A percentile compares a stretch with the other conserved stretches of the same genome.
Conservation (phyloP, 164 flowering plant genomes). For the Aristolochia contorta region DNA sequence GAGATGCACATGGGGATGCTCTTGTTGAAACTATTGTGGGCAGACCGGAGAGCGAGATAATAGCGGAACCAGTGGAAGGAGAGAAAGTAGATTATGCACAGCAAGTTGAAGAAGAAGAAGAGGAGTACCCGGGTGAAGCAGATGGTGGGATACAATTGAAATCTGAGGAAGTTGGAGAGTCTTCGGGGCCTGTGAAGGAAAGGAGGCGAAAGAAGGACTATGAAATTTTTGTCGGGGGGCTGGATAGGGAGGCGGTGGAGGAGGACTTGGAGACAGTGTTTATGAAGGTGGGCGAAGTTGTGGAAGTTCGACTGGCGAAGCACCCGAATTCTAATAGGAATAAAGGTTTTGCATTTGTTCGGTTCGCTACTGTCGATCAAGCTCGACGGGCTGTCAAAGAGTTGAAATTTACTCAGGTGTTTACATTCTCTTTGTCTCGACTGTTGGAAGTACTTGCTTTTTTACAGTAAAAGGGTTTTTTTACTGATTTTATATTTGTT, state of each 20-base stretch:
- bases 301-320: constrained; percentile 19
- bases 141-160: not conserved
- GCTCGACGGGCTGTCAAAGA: constrained; percentile 15
- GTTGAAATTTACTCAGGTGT: constrained; percentile 13
- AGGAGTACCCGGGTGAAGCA: constrained; percentile 5
- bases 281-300: constrained; percentile 14
- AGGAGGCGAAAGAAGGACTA: constrained; percentile 15
- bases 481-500: too few species aligned
- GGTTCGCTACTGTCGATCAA: constrained; percentile 20
- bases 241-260: constrained; percentile 19
- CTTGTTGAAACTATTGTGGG: too few species aligned
- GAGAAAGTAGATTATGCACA: not conserved
- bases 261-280: constrained; percentile 17
- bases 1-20: too few species aligned
- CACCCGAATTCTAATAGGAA: constrained; percentile 9
- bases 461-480: too few species aligned
- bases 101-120: constrained; percentile 1
- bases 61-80: not conserved
- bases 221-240: constrained; percentile 21
- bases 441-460: not conserved
- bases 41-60: not conserved
- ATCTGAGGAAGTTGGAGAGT: not conserved
- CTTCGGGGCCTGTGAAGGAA: not conserved
- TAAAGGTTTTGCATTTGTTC: constrained; percentile 23
- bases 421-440: not conserved